Percentiles rank a stretch among this genome's conserved stretches.
phyloP scores from a whole-genome alignment of 2,329 filamentous ascomycete species.

The Sporothrix humicola region DNA sequence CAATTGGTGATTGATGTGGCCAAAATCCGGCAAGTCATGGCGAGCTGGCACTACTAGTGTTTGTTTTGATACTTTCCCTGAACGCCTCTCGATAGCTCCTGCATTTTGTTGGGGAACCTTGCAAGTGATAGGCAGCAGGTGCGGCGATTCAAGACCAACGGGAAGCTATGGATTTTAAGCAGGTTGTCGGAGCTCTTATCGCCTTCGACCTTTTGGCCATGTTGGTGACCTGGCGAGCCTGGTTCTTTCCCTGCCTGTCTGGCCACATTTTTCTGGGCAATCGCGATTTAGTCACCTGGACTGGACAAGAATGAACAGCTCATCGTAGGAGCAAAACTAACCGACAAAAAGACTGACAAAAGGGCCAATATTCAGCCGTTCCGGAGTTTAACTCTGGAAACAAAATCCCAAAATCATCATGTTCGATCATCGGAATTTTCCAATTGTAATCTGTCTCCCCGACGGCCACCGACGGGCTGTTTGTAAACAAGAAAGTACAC shows the following conservation, averaged over 20 bases:
- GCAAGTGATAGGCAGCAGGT: slow-evolving; percentile 6
- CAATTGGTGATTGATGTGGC: neutral
- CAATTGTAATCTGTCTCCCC: slow-evolving; percentile 12
- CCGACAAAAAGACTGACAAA: neutral
- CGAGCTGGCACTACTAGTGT: neutral
- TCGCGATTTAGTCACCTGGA: neutral
- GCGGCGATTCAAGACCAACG: neutral
- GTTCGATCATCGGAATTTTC: neutral
- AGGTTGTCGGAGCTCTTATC: neutral
- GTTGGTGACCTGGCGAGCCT: too few species aligned
- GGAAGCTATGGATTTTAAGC: neutral
- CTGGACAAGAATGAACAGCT: neutral
- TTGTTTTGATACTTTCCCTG: neutral
- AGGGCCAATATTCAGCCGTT: slow-evolving; percentile 2
- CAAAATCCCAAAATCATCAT: neutral
- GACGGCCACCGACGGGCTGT: neutral
- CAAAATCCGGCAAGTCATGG: neutral
- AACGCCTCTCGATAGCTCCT: neutral
- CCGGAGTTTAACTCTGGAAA: neutral
- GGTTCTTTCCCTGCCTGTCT: too few species aligned
- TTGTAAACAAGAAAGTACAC: neutral
- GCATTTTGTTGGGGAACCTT: neutral
- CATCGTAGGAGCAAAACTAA: neutral
- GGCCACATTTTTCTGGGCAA: neutral
- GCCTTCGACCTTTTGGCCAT: neutral